phyloP scores from a whole-genome alignment of 768 basidiomycete species.

The Rubroboletus pulcherrimus region DNA sequence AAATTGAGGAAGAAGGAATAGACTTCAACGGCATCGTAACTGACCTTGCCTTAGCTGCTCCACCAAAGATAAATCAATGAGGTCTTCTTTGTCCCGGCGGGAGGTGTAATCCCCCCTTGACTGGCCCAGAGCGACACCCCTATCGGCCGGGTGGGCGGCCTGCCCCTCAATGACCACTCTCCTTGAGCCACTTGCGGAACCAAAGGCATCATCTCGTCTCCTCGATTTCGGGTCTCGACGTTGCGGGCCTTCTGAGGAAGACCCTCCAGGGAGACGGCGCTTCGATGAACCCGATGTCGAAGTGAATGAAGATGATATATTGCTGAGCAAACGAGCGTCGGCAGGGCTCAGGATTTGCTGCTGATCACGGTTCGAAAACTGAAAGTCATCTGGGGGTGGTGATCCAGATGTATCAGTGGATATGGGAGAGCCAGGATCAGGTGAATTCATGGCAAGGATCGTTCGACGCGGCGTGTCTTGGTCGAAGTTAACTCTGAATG shows the following conservation, averaged over 20 bases:
- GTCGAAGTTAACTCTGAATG: background rate
- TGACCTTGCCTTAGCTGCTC: slow-evolving; percentile 55
- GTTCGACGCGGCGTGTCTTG: background rate
- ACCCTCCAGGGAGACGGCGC: slow-evolving; percentile 49
- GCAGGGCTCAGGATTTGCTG: slow-evolving; percentile 22
- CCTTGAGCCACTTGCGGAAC: slow-evolving; percentile 18
- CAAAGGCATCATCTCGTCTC: slow-evolving; percentile 42
- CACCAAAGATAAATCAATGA: slow-evolving; percentile 47
- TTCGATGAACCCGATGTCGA: slow-evolving; percentile 38
- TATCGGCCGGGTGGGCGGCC: slow-evolving; percentile 5
- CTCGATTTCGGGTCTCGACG: slow-evolving; percentile 50
- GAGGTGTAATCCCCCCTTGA: slow-evolving; percentile 35
- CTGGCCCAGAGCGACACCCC: slow-evolving; percentile 14
- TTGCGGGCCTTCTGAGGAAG: slow-evolving; percentile 40
- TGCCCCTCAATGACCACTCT: slow-evolving; percentile 25
- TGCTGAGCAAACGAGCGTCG: slow-evolving; percentile 21
- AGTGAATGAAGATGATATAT: slow-evolving; percentile 17
- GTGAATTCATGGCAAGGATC: slow-evolving; percentile 32
- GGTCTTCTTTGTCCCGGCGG: slow-evolving; percentile 55
- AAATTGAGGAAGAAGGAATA: slow-evolving; percentile 3
- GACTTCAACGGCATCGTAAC: slow-evolving; percentile 1
- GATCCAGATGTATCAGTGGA: slow-evolving; percentile 38
- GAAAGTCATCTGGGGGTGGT: slow-evolving; percentile 35
- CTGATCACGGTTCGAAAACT: slow-evolving; percentile 28
- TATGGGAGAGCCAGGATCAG: slow-evolving; percentile 35